Conservation (phyloP, 441 rosid species). For the Gossypium gossypioides region DNA sequence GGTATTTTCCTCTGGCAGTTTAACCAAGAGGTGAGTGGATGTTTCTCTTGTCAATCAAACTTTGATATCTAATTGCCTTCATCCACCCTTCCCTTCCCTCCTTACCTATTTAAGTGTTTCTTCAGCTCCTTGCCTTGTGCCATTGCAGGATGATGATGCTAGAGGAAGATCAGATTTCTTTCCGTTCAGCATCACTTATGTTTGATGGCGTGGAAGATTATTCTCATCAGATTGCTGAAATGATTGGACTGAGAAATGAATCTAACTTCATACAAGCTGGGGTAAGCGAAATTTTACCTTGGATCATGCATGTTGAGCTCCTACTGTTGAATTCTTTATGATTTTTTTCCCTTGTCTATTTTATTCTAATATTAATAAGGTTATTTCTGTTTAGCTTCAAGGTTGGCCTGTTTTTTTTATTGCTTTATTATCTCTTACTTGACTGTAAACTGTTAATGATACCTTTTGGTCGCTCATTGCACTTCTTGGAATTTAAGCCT, state of each 20-base stretch:
- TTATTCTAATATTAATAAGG: background rate
- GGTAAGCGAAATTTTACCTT: conserved; percentile 34
- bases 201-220: conserved; percentile 95
- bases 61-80: background rate
- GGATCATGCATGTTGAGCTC: background rate
- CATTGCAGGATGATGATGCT: conserved; percentile 88
- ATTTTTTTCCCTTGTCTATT: background rate
- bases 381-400: background rate
- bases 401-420: background rate
- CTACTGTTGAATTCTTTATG: background rate
- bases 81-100: background rate
- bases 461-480: background rate
- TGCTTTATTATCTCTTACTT: background rate
- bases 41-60: background rate
- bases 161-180: conserved; percentile 93
- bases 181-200: conserved; percentile 76
- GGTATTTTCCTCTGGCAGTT: conserved; percentile 89
- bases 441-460: background rate
- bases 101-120: background rate
- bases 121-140: conserved; percentile 9
- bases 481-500: background rate
- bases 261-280: conserved; percentile 79
- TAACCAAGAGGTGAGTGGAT: conserved; percentile 67
- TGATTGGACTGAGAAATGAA: conserved; percentile 82
- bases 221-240: conserved; percentile 93